Evolutionary conservation across 352 stramenopile genomes (phyloP).

Genomic region (Phytophthora constricta): DNA sequence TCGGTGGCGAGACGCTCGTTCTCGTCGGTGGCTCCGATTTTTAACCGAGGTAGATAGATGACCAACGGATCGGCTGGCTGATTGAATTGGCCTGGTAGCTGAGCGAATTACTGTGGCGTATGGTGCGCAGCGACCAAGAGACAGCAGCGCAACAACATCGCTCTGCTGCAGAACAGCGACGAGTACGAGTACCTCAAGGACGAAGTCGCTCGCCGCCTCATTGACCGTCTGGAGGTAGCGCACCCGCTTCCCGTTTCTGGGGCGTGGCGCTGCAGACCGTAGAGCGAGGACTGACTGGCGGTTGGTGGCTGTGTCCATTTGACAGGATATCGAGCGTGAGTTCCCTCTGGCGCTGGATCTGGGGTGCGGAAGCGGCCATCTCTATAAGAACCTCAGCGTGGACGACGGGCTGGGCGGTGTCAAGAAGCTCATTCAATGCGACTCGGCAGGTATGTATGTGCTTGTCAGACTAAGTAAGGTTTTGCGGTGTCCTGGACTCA

Average conservation of each 20-base stretch:
- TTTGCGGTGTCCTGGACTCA: too few species aligned
- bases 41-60: constrained; percentile 60
- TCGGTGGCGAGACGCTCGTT: constrained; percentile 40
- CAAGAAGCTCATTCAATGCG: constrained; percentile 80
- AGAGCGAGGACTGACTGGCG: constrained; percentile 1
- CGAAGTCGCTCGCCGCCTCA: constrained; percentile 81
- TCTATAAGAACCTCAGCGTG: constrained; percentile 83
- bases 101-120: constrained; percentile 4
- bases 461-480: too few species aligned
- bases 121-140: constrained; percentile 65
- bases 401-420: constrained; percentile 82
- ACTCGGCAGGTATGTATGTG: constrained; percentile 53
- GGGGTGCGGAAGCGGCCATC: constrained; percentile 78
- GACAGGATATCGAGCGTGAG: constrained; percentile 81
- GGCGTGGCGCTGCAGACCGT: too few species aligned
- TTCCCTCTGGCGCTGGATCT: constrained; percentile 85
- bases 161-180: constrained; percentile 54
- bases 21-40: constrained; percentile 56
- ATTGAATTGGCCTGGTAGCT: neutral
- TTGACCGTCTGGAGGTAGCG: constrained; percentile 79
- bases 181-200: constrained; percentile 91
- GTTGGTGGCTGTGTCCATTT: neutral
- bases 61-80: neutral
- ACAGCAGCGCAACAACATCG: constrained; percentile 84
- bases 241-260: too few species aligned